phyloP scores from a whole-genome alignment of 139 green algal species.

The Coelastrella sp. region DNA sequence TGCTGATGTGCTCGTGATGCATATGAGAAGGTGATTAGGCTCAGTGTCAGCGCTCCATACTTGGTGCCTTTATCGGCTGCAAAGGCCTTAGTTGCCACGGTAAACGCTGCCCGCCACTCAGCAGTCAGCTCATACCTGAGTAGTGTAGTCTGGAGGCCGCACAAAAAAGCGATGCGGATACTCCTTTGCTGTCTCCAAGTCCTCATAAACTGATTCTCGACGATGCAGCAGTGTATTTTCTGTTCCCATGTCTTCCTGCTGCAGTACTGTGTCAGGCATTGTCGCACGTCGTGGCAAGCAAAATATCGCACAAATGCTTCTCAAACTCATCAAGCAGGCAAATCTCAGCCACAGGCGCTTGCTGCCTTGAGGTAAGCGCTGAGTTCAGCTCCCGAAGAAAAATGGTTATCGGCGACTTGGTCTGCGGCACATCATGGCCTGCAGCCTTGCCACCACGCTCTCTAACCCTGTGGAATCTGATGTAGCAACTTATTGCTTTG shows the following conservation, averaged over 20 bases:
- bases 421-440: not conserved
- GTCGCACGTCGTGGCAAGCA: not conserved
- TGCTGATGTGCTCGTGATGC: too few relatives aligned
- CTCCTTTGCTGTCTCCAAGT: not conserved
- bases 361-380: not conserved
- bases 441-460: not conserved
- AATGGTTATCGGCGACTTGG: not conserved
- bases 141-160: not conserved
- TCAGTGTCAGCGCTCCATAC: too few relatives aligned
- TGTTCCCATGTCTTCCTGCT: not conserved
- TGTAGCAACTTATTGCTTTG: too few relatives aligned
- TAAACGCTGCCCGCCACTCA: too few relatives aligned
- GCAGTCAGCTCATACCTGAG: not conserved
- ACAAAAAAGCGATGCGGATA: slow-evolving; percentile 21
- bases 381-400: not conserved
- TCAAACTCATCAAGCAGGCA: not conserved
- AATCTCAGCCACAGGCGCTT: not conserved
- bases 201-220: not conserved
- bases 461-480: too few relatives aligned
- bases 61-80: too few relatives aligned
- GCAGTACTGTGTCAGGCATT: not conserved
- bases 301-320: not conserved
- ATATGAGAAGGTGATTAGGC: too few relatives aligned
- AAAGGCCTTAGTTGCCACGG: too few relatives aligned
- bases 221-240: not conserved